Conservation (phyloP, 2,329 filamentous ascomycete genomes). For the Lomentospora prolificans region DNA sequence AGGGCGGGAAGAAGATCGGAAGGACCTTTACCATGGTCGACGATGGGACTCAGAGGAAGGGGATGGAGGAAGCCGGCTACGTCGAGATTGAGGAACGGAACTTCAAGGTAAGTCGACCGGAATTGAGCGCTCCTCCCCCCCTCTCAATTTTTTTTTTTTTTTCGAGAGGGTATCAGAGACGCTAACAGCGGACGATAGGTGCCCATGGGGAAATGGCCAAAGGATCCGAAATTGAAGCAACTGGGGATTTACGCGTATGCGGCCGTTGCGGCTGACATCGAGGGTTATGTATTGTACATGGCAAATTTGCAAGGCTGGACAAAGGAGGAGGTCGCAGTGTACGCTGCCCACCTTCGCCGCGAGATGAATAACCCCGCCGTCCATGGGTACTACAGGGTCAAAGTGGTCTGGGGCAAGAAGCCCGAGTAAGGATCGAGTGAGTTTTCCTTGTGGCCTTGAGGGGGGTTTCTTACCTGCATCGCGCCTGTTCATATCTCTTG, state of each 20-base stretch:
- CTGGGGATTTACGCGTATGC: constrained; percentile 28
- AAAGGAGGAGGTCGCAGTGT: constrained; percentile 21
- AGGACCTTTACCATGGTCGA: constrained; percentile 18
- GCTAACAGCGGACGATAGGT: constrained; percentile 9
- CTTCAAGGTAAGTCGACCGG: constrained; percentile 14
- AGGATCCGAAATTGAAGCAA: constrained; percentile 32
- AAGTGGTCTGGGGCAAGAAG: constrained; percentile 13
- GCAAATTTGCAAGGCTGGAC: constrained; percentile 26
- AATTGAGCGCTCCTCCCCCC: not conserved
- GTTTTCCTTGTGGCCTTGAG: not conserved
- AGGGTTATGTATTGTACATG: constrained; percentile 27
- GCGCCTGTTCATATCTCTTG: not conserved
- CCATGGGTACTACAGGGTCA: constrained; percentile 30
- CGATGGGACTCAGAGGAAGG: constrained; percentile 13
- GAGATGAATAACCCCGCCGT: constrained; percentile 24
- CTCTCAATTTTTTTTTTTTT: constrained; percentile 20
- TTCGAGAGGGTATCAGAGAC: constrained; percentile 13
- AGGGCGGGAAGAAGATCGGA: constrained; percentile 20
- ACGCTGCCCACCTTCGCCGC: constrained; percentile 21
- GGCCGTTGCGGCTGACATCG: constrained; percentile 23
- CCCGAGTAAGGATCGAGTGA: not conserved
- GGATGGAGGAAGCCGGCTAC: constrained; percentile 18
- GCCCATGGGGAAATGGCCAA: constrained; percentile 35
- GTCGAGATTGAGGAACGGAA: constrained; percentile 15
- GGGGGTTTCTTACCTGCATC: not conserved